Percentiles rank a stretch among this genome's conserved stretches.
phyloP scores from a whole-genome alignment of 2,329 filamentous ascomycete genomes.

The Hypoxylon sp. region DNA sequence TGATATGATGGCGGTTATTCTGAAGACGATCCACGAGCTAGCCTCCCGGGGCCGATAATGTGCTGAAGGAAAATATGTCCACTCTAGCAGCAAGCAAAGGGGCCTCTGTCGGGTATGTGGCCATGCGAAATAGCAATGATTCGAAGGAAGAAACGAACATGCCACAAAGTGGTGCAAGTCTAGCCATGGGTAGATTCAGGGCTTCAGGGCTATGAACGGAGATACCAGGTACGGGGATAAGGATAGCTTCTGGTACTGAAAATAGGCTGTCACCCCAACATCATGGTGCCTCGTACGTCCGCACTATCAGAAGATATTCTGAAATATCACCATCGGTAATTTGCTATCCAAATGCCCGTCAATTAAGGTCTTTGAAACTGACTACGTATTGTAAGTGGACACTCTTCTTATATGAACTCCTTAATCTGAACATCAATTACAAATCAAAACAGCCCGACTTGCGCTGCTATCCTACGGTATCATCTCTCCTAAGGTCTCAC shows the following conservation, averaged over 20 bases:
- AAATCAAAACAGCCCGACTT: not conserved
- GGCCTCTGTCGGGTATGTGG: not conserved
- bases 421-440: not conserved
- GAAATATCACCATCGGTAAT: not conserved
- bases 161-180: not conserved
- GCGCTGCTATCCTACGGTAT: not conserved
- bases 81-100: not conserved
- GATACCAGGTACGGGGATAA: not conserved
- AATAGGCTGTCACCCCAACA: not conserved
- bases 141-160: too few species aligned
- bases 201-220: not conserved
- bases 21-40: too few species aligned
- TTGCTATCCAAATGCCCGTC: not conserved
- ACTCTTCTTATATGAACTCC: not conserved
- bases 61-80: not conserved
- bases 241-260: not conserved
- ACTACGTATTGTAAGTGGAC: too few species aligned
- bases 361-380: too few species aligned
- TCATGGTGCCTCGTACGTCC: not conserved
- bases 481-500: not conserved
- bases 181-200: not conserved
- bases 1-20: too few species aligned
- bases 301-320: not conserved
- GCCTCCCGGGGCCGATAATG: too few species aligned
- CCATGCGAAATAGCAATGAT: not conserved